Evolutionary conservation across 495 filamentous ascomycete genomes (phyloP), one percentile per base, ranked within the genome.

Genomic region (Clavariopsis aquatica): DNA sequence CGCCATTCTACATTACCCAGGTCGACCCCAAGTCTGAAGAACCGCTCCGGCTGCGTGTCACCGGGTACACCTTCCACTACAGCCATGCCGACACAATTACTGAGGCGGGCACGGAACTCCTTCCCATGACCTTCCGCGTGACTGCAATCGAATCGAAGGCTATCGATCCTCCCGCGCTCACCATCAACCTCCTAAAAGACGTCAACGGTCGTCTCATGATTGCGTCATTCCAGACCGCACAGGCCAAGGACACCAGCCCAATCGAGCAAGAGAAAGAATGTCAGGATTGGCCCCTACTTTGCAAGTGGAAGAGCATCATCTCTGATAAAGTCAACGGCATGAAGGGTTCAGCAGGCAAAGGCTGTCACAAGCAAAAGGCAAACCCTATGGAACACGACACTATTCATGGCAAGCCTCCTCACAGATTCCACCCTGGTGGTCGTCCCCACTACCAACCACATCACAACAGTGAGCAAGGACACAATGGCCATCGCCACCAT

Each of bases 111-210:
- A 65, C 52, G 31, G 69, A 71, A 22, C 69, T 71, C 6, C 64
- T 71, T 8, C 69, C 69, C 41, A 71, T 71, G 65, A 68, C 69
- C 20, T 65, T 71, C 60, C 55, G 53, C 15, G 68, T 71, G 47
- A 70, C 63, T 17, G 64, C 64, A 20, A 67, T 70, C 51, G 68
- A 70, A 45, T 58, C 57, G 17, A 65, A 55, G 31, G 20, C 64
- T 8, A 56, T 67, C 27, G 45, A 66, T 55, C 49, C 60, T 22
- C 64, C 68, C 15, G 64, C 64, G 1, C 53, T 70, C 34, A 66
- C 58, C 1, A 67, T 70, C 52, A 66, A 67, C 52, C 52, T 70
- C 23, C 49, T 70, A 24, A 70, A 70, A 38, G 68, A 70, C 23
- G 29, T 45, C 47, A 57, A 54, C 26, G 69, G 69, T 19, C 69